phyloP scores from a whole-genome alignment of 2,329 filamentous ascomycete genomes.

The Exophiala calicioides region DNA sequence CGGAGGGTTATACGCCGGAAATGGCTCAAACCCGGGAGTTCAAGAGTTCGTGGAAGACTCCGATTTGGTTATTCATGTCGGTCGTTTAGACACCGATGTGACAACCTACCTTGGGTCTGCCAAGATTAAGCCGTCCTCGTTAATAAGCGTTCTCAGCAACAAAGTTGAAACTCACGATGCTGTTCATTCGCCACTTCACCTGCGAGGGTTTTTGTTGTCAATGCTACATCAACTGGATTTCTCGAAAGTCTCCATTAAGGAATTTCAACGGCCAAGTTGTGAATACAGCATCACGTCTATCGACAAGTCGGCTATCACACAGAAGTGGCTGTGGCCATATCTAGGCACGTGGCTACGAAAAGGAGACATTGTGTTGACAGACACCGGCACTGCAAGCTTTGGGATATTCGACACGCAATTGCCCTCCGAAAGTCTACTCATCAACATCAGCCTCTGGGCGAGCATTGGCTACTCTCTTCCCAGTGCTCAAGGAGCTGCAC shows the following conservation, averaged over 20 bases:
- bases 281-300: background rate
- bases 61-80: background rate
- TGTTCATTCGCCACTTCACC: background rate
- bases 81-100: constrained; percentile 34
- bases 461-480: constrained; percentile 66
- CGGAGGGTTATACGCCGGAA: background rate
- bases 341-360: constrained; percentile 72
- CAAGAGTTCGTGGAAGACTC: background rate
- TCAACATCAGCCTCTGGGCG: constrained; percentile 75
- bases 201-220: background rate
- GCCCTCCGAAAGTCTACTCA: constrained; percentile 66
- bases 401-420: constrained; percentile 85
- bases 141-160: constrained; percentile 50
- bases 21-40: background rate
- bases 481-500: constrained; percentile 66
- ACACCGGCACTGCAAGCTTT: constrained; percentile 85
- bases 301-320: constrained; percentile 45
- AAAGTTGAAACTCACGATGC: background rate
- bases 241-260: background rate
- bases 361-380: constrained; percentile 77
- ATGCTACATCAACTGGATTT: background rate
- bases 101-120: constrained; percentile 73
- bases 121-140: constrained; percentile 70
- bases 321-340: constrained; percentile 68
- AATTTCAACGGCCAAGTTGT: background rate